Conservation (phyloP, 805 yeast genomes). For the Candida multigemmis region DNA sequence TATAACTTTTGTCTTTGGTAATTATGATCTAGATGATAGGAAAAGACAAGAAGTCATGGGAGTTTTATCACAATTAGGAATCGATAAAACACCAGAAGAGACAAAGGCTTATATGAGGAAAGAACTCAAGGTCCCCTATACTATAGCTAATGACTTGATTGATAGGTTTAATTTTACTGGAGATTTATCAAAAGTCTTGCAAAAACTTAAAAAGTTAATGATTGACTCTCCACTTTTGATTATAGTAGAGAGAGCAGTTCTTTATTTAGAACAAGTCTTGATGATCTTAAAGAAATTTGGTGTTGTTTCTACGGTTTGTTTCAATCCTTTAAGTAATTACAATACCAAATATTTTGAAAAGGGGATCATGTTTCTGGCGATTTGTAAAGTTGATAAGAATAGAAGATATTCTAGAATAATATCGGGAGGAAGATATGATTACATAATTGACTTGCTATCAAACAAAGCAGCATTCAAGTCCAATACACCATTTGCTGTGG, state of each 20-base stretch:
- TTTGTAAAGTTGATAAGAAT: slow-evolving; percentile 51
- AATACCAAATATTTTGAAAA: slow-evolving; percentile 70
- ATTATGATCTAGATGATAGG: slow-evolving; percentile 54
- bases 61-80: slow-evolving; percentile 68
- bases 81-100: slow-evolving; percentile 55
- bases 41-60: slow-evolving; percentile 62
- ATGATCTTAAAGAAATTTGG: slow-evolving; percentile 49
- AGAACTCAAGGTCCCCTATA: slow-evolving; percentile 70
- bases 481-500: slow-evolving; percentile 53
- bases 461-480: slow-evolving; percentile 25
- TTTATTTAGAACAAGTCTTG: slow-evolving; percentile 53
- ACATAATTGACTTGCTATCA: slow-evolving; percentile 56
- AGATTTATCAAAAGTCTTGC: slow-evolving; percentile 56
- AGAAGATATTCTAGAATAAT: slow-evolving; percentile 47
- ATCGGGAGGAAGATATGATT: slow-evolving; percentile 92
- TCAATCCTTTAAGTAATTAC: slow-evolving; percentile 81
- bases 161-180: slow-evolving; percentile 64
- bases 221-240: slow-evolving; percentile 58
- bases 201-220: slow-evolving; percentile 60
- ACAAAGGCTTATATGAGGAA: slow-evolving; percentile 31
- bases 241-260: slow-evolving; percentile 54
- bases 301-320: slow-evolving; percentile 43
- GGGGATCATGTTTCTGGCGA: slow-evolving; percentile 85
- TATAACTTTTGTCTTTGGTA: slow-evolving; percentile 60
- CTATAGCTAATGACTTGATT: slow-evolving; percentile 73